Base-by-base conservation (phyloP, 345 rosid species). In the Excoecaria cochinchinensis region DNA sequence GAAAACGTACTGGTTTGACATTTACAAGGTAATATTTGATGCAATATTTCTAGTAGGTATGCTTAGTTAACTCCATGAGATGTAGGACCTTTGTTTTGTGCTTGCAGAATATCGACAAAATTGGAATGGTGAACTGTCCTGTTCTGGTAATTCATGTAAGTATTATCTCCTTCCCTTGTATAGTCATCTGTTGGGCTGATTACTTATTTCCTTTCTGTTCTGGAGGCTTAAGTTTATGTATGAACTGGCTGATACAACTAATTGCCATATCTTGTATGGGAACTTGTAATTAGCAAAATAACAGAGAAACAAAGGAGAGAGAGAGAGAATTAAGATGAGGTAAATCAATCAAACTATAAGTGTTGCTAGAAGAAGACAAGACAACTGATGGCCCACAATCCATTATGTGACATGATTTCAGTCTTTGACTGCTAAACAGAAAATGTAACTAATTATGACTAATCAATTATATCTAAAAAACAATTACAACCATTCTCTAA, bases 1-100 rank as follows among this genome's bases (percentile, higher is more conserved):
- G 84, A 84, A 89, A 69, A 95, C 99, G 1, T 95, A 86, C 79
- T 95, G 99, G 99, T 95, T 95, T 79, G 98, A 92, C 71, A 94
- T 94, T 77, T 94, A 86, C 88, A 92, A 94, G 97, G 98, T 92
- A 78, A 82, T 70, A 47, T 72, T 31, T 42, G 6, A 2, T 4
- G 15, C 50, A 3, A 31, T 65, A 11, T 36, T 48, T 46, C 36
- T 74, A 8, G 68, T 74, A 19, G 50, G 62, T 73, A 55, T 70
- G 24, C 56, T 8, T 73, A 72, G 15, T 79, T 66, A n/a, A 1
- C 77, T 19, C 25, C 44, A 19, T 50, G 39, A 67, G 31, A 74
- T 59, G 31, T 59, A 38, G 24, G 63, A 40, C 62, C 63, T 57
- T 65, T 56, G 67, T 76, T 36, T 67, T 71, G 40, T 64, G 22